Percentiles rank a stretch among this genome's conserved stretches.
phyloP scores from a whole-genome alignment of 2,329 filamentous ascomycete genomes.

The Thermochaetoides dissita region DNA sequence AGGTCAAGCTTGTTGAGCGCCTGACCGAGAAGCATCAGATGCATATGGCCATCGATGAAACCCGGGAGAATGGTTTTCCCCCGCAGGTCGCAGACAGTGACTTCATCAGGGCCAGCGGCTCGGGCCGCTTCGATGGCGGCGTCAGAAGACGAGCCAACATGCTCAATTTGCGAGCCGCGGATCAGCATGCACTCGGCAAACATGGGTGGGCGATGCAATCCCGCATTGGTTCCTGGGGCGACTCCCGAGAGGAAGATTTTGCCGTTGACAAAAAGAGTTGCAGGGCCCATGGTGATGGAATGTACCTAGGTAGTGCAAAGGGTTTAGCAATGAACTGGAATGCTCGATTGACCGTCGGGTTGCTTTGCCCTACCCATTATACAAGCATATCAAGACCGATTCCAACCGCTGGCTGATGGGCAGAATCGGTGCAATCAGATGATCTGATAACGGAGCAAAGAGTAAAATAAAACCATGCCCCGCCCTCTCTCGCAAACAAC shows the following conservation, averaged over 20 bases:
- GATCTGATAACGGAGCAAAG: too few species aligned
- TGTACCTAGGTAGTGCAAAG: background rate
- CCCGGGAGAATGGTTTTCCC: slow-evolving; percentile 34
- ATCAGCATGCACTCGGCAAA: slow-evolving; percentile 27
- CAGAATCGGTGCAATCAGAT: too few species aligned
- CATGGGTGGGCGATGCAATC: slow-evolving; percentile 14
- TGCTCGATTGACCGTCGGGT: too few species aligned
- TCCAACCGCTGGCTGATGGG: too few species aligned
- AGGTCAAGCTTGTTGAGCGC: slow-evolving; percentile 37
- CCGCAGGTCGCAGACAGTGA: slow-evolving; percentile 21
- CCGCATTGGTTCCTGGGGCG: slow-evolving; percentile 12
- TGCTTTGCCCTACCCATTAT: too few species aligned
- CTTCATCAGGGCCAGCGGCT: slow-evolving; percentile 9
- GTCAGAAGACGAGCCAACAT: slow-evolving; percentile 23
- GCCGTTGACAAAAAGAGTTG: slow-evolving; percentile 28
- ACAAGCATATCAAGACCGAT: too few species aligned
- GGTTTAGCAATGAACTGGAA: background rate
- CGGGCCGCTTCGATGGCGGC: slow-evolving; percentile 18
- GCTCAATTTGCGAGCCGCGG: slow-evolving; percentile 21
- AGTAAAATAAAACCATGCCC: too few species aligned
- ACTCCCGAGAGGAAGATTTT: slow-evolving; percentile 28
- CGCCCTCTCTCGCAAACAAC: too few species aligned
- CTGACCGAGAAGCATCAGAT: slow-evolving; percentile 40
- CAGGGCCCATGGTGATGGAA: slow-evolving; percentile 6
- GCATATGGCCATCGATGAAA: slow-evolving; percentile 45